These are phyloP conservation scores for Coemansia sp. DNA, from an alignment of 192 early-diverging fungal genomes.

Conservation along the genomic window DNA sequence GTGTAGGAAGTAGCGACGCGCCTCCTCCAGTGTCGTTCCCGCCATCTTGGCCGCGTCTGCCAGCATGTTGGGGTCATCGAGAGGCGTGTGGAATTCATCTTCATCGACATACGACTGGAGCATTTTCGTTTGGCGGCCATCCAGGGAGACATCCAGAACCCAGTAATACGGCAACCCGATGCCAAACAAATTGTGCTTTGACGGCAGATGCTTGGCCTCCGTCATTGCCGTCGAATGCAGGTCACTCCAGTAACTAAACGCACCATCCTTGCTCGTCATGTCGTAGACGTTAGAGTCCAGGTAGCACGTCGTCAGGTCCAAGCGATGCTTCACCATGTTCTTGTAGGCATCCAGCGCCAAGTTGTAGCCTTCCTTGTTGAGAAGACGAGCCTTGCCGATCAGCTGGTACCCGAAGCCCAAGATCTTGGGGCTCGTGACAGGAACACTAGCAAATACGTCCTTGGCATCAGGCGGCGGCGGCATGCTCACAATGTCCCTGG, in stretches of 20 bases:
- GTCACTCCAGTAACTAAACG: conserved; percentile 23
- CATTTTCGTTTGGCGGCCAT: conserved; percentile 2
- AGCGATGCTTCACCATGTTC: neutral
- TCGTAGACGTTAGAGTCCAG: conserved; percentile 27
- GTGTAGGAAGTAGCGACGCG: conserved; percentile 32
- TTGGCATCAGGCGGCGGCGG: conserved; percentile 26
- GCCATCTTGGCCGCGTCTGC: conserved; percentile 26
- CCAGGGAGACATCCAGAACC: conserved; percentile 8
- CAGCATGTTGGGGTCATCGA: conserved; percentile 13
- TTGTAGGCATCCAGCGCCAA: conserved; percentile 9
- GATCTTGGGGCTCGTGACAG: neutral
- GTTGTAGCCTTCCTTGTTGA: conserved; percentile 24
- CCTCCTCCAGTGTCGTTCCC: conserved; percentile 22
- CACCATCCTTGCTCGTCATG: conserved; percentile 13
- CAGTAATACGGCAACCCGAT: conserved; percentile 25
- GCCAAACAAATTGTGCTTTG: conserved; percentile 21
- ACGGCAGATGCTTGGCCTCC: conserved; percentile 5
- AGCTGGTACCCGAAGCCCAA: conserved; percentile 39
- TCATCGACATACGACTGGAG: conserved; percentile 25
- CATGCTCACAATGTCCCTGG: conserved; percentile 16
- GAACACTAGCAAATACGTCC: conserved; percentile 17
- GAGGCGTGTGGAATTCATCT: conserved; percentile 12
- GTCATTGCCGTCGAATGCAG: conserved; percentile 18
- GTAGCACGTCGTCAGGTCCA: conserved; percentile 16
- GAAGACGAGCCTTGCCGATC: conserved; percentile 26